Evolutionary conservation across 129 eudicot species (phyloP).

Genomic region (Artemisia tridentata): DNA sequence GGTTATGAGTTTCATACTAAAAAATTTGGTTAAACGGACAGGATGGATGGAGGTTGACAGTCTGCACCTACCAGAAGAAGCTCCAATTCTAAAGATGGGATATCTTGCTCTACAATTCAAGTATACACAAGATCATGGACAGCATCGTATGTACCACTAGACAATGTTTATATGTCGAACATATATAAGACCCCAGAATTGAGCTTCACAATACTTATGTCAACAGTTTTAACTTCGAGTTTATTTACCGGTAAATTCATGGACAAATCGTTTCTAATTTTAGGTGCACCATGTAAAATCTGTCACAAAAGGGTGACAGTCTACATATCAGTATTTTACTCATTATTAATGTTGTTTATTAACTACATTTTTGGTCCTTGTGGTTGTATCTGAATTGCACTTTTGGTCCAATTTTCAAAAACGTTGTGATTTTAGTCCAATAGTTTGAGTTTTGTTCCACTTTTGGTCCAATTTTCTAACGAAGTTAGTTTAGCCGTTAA

Average conservation of each 20-base stretch:
- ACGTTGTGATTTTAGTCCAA: too few relatives aligned
- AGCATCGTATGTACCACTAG: constrained; percentile 73
- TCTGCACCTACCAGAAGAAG: constrained; percentile 57
- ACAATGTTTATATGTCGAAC: constrained; percentile 97
- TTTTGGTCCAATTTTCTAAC: too few relatives aligned
- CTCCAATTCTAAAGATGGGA: constrained; percentile 75
- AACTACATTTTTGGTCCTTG: too few relatives aligned
- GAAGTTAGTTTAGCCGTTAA: too few relatives aligned
- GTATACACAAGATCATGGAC: constrained; percentile 90
- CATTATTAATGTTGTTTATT: neutral
- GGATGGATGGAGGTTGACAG: constrained; percentile 96
- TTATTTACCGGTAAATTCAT: constrained; percentile 64
- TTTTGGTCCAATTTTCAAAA: too few relatives aligned
- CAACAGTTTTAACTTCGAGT: constrained; percentile 89
- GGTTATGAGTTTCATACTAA: neutral
- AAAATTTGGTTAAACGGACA: constrained; percentile 23
- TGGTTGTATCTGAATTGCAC: too few relatives aligned
- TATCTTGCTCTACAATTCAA: constrained; percentile 71
- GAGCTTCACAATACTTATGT: constrained; percentile 86
- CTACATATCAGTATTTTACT: constrained; percentile 24
- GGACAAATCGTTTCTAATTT: constrained; percentile 65
- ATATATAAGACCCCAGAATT: constrained; percentile 70
- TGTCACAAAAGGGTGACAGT: constrained; percentile 87
- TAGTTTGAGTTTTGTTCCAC: too few relatives aligned
- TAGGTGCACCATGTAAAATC: neutral